Evolutionary conservation across 768 basidiomycete species (phyloP).

Genomic region (Hericium alpestre): DNA sequence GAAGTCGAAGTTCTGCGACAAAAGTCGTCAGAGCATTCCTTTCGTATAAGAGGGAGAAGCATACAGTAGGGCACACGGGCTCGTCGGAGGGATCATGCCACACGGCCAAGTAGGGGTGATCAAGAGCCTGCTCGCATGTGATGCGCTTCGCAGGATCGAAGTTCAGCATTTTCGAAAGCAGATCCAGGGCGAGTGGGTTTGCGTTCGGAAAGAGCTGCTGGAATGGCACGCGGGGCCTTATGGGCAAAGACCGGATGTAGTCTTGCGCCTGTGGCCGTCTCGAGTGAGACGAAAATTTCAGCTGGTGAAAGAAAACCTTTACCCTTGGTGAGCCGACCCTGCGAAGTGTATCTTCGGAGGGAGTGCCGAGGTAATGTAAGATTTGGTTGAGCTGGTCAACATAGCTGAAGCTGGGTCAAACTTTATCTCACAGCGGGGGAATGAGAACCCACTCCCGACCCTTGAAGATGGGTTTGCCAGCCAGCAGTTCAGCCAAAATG

Average conservation of each 20-base stretch:
- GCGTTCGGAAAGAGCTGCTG: conserved; percentile 87
- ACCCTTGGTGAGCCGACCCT: conserved; percentile 93
- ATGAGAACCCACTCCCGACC: conserved; percentile 71
- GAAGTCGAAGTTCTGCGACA: conserved; percentile 79
- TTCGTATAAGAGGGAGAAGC: conserved; percentile 11
- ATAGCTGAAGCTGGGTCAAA: conserved; percentile 42
- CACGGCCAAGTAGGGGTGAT: conserved; percentile 89
- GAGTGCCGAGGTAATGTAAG: conserved; percentile 95
- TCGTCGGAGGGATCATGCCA: conserved; percentile 99
- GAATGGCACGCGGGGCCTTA: conserved; percentile 91
- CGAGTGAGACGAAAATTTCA: neutral
- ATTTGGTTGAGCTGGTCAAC: conserved; percentile 99
- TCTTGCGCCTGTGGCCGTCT: conserved; percentile 66
- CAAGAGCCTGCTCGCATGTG: conserved; percentile 89
- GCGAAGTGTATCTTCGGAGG: conserved; percentile 90
- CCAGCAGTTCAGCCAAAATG: conserved; percentile 85
- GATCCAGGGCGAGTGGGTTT: conserved; percentile 88
- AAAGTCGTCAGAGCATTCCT: neutral
- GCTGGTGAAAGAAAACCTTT: conserved; percentile 16
- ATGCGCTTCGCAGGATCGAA: conserved; percentile 97
- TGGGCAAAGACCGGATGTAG: conserved; percentile 95
- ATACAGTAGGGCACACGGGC: conserved; percentile 69
- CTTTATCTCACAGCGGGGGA: neutral
- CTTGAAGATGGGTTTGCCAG: conserved; percentile 94
- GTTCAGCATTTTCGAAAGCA: conserved; percentile 82